These are phyloP conservation scores for Cerioporus squamosus DNA, from an alignment of 1,284 basidiomycete genomes.

Conservation along the genomic window DNA sequence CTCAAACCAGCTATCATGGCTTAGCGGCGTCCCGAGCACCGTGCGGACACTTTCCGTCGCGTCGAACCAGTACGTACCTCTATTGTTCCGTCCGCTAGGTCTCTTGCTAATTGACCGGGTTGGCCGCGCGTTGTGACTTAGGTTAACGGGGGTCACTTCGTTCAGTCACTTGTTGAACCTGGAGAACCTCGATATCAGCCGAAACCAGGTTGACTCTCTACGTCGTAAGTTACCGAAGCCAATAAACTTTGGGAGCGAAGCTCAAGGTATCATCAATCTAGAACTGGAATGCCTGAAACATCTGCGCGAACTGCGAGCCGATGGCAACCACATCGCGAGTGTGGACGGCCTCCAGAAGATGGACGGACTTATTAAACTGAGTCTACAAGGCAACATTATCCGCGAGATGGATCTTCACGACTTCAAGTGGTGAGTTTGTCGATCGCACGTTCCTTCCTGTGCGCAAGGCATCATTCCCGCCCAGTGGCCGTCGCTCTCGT, in stretches of 20 bases:
- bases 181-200: constrained; percentile 89
- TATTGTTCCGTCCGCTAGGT: not conserved
- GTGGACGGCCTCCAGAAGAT: constrained; percentile 82
- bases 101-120: not conserved
- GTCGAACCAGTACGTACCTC: constrained; percentile 67
- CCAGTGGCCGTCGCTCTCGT: constrained; percentile 11
- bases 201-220: constrained; percentile 88
- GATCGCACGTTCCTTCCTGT: not conserved
- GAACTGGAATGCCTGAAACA: constrained; percentile 86
- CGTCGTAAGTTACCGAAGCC: constrained; percentile 64
- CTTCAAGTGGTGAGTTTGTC: constrained; percentile 69
- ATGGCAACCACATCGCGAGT: constrained; percentile 80
- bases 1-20: constrained; percentile 81
- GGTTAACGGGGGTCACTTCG: constrained; percentile 86
- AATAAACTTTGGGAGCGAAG: constrained; percentile 2
- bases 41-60: constrained; percentile 84
- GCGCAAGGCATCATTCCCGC: not conserved
- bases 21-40: constrained; percentile 82
- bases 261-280: constrained; percentile 35
- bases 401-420: constrained; percentile 62
- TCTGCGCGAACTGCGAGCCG: constrained; percentile 87
- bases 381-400: constrained; percentile 80
- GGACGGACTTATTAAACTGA: constrained; percentile 84
- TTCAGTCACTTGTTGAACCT: constrained; percentile 88
- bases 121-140: constrained; percentile 21